Evolutionary conservation across 352 stramenopile species (phyloP).

Genomic region (Thraustochytrium sp.): DNA sequence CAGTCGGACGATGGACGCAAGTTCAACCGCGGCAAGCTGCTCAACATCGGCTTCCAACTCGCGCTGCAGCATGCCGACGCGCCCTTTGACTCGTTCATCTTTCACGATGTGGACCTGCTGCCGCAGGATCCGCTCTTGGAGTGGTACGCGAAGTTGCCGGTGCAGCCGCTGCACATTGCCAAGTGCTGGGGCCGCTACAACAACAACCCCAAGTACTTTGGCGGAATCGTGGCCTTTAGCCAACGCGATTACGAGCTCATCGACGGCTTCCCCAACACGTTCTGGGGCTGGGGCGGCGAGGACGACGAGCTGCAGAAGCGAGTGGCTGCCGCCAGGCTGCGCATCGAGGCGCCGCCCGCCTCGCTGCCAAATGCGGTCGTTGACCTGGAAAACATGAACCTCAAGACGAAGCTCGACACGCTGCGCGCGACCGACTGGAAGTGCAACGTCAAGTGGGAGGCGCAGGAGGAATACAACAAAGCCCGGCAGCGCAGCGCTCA

Average conservation of each 20-base stretch:
- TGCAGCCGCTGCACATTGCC: conserved; percentile 82
- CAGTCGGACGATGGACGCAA: conserved; percentile 83
- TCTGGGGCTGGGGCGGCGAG: conserved; percentile 72
- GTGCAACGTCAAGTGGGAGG: conserved; percentile 41
- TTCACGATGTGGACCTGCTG: conserved; percentile 92
- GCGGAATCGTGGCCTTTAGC: conserved; percentile 83
- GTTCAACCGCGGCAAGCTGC: conserved; percentile 93
- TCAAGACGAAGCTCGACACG: conserved; percentile 38
- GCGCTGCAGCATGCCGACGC: conserved; percentile 55
- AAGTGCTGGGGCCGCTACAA: conserved; percentile 86
- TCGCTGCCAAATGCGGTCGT: neutral
- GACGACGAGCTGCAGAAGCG: conserved; percentile 77
- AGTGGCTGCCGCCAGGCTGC: conserved; percentile 33
- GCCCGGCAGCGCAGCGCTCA: neutral
- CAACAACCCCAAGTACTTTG: conserved; percentile 87
- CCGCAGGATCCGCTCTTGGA: conserved; percentile 65
- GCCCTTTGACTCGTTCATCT: conserved; percentile 76
- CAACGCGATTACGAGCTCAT: conserved; percentile 65
- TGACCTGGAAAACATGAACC: conserved; percentile 33
- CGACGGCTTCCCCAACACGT: conserved; percentile 85
- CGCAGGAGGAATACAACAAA: conserved; percentile 23
- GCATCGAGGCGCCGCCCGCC: neutral
- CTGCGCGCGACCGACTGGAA: conserved; percentile 24
- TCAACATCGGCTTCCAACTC: conserved; percentile 90
- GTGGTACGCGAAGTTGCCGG: conserved; percentile 66